Percentiles rank a stretch among this genome's conserved stretches.
Conservation (phyloP, 2,329 filamentous ascomycete species). For the Dryadomyces quercus-mongolicae region DNA sequence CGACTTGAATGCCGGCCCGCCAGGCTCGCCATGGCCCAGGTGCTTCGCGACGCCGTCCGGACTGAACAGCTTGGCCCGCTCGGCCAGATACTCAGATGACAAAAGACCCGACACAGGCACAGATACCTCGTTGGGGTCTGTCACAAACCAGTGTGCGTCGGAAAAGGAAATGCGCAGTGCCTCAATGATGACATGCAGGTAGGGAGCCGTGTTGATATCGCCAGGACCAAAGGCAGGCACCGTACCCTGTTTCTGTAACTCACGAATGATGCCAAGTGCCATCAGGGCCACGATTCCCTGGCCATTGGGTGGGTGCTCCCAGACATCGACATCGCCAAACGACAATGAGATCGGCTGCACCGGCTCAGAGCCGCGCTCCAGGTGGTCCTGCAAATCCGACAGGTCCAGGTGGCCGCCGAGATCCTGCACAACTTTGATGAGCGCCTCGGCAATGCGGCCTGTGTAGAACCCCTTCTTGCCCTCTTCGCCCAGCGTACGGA, state of each 20-base stretch:
- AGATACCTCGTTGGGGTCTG: constrained; percentile 61
- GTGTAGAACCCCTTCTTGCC: constrained; percentile 89
- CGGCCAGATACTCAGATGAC: constrained; percentile 59
- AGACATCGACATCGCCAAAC: constrained; percentile 62
- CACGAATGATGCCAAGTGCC: constrained; percentile 82
- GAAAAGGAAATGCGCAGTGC: constrained; percentile 80
- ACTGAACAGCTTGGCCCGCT: constrained; percentile 49
- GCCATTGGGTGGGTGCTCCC: constrained; percentile 95
- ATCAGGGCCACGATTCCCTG: constrained; percentile 93
- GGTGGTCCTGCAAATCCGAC: constrained; percentile 70
- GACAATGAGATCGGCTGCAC: constrained; percentile 75
- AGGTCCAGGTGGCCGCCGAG: constrained; percentile 68
- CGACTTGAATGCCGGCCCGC: constrained; percentile 27
- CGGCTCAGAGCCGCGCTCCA: constrained; percentile 55
- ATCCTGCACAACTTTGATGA: constrained; percentile 65
- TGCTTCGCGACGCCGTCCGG: constrained; percentile 46
- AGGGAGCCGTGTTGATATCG: constrained; percentile 72
- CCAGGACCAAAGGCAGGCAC: constrained; percentile 56
- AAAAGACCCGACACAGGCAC: constrained; percentile 63
- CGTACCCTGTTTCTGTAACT: constrained; percentile 62
- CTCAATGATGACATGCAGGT: constrained; percentile 81
- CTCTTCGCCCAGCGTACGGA: constrained; percentile 62
- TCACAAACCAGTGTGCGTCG: constrained; percentile 81
- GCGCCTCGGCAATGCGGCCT: constrained; percentile 67
- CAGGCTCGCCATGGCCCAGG: constrained; percentile 50